Percentiles rank a stretch among this genome's conserved stretches.
Evolutionary conservation across 2,329 filamentous ascomycete species (phyloP).

Genomic region (Pleomassaria siparia): DNA sequence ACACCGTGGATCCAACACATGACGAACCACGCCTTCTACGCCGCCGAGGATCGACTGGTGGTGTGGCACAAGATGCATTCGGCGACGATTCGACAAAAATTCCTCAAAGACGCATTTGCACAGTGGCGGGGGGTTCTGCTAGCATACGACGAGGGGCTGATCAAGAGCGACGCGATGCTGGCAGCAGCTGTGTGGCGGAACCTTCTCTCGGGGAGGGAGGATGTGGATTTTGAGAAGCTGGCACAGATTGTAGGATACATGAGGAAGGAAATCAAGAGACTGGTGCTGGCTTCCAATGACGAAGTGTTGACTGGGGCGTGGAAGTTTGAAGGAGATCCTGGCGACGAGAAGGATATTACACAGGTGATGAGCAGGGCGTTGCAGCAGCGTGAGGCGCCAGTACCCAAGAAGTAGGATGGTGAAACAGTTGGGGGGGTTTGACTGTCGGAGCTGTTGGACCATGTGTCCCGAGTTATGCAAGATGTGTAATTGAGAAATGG

Average conservation of each 20-base stretch:
- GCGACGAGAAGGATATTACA: slow-evolving; percentile 35
- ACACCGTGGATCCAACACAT: slow-evolving; percentile 85
- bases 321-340: slow-evolving; percentile 52
- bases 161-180: slow-evolving; percentile 74
- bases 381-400: slow-evolving; percentile 19
- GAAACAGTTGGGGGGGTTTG: too few relatives aligned
- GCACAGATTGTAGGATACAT: slow-evolving; percentile 66
- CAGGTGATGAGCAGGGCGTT: slow-evolving; percentile 26
- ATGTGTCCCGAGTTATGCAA: too few relatives aligned
- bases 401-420: slow-evolving; percentile 2
- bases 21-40: slow-evolving; percentile 92
- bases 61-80: slow-evolving; percentile 69
- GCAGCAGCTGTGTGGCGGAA: slow-evolving; percentile 91
- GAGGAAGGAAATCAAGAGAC: slow-evolving; percentile 56
- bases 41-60: slow-evolving; percentile 81
- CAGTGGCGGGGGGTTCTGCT: slow-evolving; percentile 88
- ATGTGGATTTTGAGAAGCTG: slow-evolving; percentile 63
- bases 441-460: too few relatives aligned
- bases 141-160: slow-evolving; percentile 80
- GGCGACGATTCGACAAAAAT: slow-evolving; percentile 58
- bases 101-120: slow-evolving; percentile 83
- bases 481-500: too few relatives aligned
- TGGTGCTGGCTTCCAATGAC: slow-evolving; percentile 58
- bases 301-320: slow-evolving; percentile 52
- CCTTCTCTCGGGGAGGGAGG: slow-evolving; percentile 73